Base-by-base conservation (phyloP, 2,329 filamentous ascomycete genomes). In the Colletotrichum plurivorum region DNA sequence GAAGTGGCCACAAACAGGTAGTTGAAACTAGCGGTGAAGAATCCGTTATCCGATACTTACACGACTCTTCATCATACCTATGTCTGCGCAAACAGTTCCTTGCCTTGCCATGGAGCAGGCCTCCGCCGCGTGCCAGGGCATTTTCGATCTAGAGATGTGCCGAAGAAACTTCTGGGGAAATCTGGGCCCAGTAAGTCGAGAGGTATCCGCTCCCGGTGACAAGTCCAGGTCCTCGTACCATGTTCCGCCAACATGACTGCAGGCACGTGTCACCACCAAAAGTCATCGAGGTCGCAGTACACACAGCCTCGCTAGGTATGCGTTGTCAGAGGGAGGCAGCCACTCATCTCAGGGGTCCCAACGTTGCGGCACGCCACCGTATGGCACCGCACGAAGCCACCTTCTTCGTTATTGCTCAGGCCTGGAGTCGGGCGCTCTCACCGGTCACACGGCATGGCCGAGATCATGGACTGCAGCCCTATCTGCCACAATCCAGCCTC, bases 391-490 rank as follows among this genome's bases (percentile, higher is more conserved):
- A 12, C 49, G n/a, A 10, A 63, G 60, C 51, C 61, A 45, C 22
- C 65, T 20, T 36, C 48, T 39, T 13, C 43, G 20, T 67, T 52
- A 52, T 39, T 22, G 46, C 31, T 25, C 57, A 31, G 27, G 41
- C 41, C 31, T 18, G 20, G 48, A 52, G 18, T 51, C 39, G 45
- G 41, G 12, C 27, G 18, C 15, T 22, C 63, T 27, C 18, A 41
- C n/a, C 46, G 18, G 51, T 67, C 39, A 45, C 67, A 62, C 51
- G n/a, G n/a, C 63, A 61, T 54, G 36, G 15, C 39, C 46, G 39
- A 52, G 63, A 68, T 68, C 22, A 62, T 10, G 45, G 43, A 27
- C 67, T 67, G 57, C 63, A 70, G 67, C 67, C 63, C 57, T 67
- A 70, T 43, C 45, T 61, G 51, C 20, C 45, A 52, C 57, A 13